A percentile compares a stretch with the other conserved stretches of the same genome.
phyloP scores from a whole-genome alignment of 1,284 basidiomycete species.

The Cystobasidium pallidum region DNA sequence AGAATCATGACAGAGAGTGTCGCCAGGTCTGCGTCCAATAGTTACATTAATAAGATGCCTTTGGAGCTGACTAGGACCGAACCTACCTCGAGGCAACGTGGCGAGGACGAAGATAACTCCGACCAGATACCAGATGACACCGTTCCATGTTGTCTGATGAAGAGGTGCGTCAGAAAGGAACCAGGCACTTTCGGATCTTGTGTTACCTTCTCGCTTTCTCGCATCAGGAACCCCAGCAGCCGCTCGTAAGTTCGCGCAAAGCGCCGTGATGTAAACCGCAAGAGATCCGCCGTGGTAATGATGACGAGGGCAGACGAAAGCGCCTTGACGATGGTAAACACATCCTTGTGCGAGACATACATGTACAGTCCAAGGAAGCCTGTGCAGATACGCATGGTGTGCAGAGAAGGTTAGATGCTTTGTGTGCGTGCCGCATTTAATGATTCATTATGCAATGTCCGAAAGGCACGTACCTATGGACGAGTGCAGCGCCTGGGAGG shows the following conservation, averaged over 20 bases:
- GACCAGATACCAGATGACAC: slow-evolving; percentile 93
- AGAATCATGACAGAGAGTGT: slow-evolving; percentile 85
- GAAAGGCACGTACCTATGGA: slow-evolving; percentile 32
- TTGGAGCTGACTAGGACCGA: background rate
- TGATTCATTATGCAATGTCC: background rate
- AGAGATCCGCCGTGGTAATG: slow-evolving; percentile 74
- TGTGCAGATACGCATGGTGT: slow-evolving; percentile 56
- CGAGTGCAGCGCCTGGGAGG: slow-evolving; percentile 25
- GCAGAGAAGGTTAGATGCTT: background rate
- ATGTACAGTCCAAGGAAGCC: slow-evolving; percentile 84
- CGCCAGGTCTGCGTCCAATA: slow-evolving; percentile 69
- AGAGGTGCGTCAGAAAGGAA: slow-evolving; percentile 47
- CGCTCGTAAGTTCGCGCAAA: slow-evolving; percentile 80
- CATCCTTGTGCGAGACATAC: slow-evolving; percentile 59
- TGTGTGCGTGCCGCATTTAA: background rate
- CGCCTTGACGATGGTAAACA: slow-evolving; percentile 64
- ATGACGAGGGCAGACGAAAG: slow-evolving; percentile 71
- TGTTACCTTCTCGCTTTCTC: slow-evolving; percentile 85
- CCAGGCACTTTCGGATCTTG: too few species aligned
- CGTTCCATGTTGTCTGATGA: slow-evolving; percentile 58
- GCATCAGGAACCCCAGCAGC: slow-evolving; percentile 84
- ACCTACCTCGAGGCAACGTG: slow-evolving; percentile 68
- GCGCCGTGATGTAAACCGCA: slow-evolving; percentile 70
- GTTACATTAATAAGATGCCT: background rate
- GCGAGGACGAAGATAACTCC: slow-evolving; percentile 82